These are phyloP conservation scores for Leccinum subgranulosum DNA, from an alignment of 768 basidiomycete species.

Conservation along the genomic window DNA sequence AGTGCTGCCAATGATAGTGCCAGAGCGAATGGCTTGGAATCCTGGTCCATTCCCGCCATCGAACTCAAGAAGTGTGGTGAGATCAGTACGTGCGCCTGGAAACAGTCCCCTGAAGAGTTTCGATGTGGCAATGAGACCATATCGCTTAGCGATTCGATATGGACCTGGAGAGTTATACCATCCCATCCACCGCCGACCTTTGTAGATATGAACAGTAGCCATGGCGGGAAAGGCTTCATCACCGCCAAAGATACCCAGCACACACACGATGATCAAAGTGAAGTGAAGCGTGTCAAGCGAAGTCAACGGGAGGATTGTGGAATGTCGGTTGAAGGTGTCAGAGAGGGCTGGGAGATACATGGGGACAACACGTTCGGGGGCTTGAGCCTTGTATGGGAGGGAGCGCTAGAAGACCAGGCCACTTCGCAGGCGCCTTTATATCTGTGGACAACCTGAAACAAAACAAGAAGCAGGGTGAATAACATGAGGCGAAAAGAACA, in stretches of 20 bases:
- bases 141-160: too few relatives aligned
- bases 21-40: constrained; percentile 1
- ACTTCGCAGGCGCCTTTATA: too few relatives aligned
- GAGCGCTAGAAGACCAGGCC: too few relatives aligned
- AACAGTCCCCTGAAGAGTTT: constrained; percentile 7
- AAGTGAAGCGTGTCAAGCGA: constrained; percentile 1
- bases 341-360: constrained; percentile 3
- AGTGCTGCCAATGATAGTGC: constrained; percentile 2
- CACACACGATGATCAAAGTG: constrained; percentile 21
- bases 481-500: too few relatives aligned
- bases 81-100: constrained; percentile 11
- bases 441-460: too few relatives aligned
- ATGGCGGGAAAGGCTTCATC: constrained; percentile 32
- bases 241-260: constrained; percentile 31
- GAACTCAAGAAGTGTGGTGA: neutral
- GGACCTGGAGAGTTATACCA: too few relatives aligned
- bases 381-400: neutral
- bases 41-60: constrained; percentile 1
- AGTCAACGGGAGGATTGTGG: neutral
- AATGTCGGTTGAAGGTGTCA: neutral
- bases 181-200: constrained; percentile 16
- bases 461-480: too few relatives aligned
- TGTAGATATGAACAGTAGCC: constrained; percentile 25
- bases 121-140: constrained; percentile 16
- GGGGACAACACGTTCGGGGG: neutral